Base-by-base conservation (phyloP, 2,329 filamentous ascomycete species). In the Cordyceps militaris region DNA sequence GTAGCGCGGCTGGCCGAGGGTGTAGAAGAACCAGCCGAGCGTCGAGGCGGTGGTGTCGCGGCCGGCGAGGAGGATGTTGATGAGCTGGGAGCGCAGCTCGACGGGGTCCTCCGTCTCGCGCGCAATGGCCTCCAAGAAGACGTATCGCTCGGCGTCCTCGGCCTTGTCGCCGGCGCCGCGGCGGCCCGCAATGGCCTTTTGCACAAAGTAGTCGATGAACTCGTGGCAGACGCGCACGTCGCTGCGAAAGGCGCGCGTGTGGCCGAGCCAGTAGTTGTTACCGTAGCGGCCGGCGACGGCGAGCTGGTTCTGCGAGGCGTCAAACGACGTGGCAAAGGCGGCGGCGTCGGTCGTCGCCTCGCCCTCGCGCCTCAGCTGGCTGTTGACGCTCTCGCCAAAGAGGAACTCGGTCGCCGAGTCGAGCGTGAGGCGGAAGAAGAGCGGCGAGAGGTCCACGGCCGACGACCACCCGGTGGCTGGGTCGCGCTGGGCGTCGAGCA, bases 191-290 rank as follows among this genome's bases (percentile, higher is more conserved):
- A 58, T 87, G 71, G 10, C 83, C 76, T 55, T 75, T 52, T 83
- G 79, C 61, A 90, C 87, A 67, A 82, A 88, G n/a, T 78, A 79
- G 62, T 83, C 78, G n/a, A 89, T 79, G 66, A 90, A 91, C 9
- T 78, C 70, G 65, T 91, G 83, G 69, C 90, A 80, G n/a, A 78
- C 73, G 30, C 79, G 77, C 52, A 89, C 85, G 8, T 86, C 81
- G 57, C 82, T 79, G 60, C 75, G 76, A 68, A 90, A 89, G 2
- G 82, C 79, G 50, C 81, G 74, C 1, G 83, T 70, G 28, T 73
- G 70, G 13, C 75, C 66, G 3, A 79, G 61, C 73, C 76, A 79
- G 64, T 77, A 77, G 51, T 74, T 65, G 46, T 71, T 71, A 4
- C 70, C 71, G 7, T 77, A 62, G 1, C 73, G 70, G 13, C 70